Percentiles rank a stretch among this genome's conserved stretches.
phyloP scores from a whole-genome alignment of 768 basidiomycete genomes.

The Suillus clintonianus region DNA sequence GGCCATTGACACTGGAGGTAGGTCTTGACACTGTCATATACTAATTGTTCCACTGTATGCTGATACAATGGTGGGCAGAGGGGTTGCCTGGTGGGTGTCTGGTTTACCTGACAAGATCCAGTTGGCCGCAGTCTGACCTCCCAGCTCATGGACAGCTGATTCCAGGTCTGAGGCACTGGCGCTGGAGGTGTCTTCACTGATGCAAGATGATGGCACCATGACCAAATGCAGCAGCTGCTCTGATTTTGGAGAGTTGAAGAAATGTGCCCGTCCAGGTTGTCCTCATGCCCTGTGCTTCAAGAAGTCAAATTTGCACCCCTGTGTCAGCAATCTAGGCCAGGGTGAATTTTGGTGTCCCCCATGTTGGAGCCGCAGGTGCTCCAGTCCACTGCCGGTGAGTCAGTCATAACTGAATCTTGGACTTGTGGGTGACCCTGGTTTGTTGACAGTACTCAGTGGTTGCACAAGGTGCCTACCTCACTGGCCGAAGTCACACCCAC shows the following conservation, averaged over 20 bases:
- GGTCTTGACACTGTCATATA: background rate
- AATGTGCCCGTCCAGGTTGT: background rate
- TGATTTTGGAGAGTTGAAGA: background rate
- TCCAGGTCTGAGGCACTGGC: background rate
- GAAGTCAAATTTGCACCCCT: background rate
- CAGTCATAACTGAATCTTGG: background rate
- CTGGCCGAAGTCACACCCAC: background rate
- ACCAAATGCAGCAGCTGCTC: background rate
- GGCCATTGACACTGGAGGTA: background rate
- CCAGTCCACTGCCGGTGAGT: background rate
- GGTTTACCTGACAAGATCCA: background rate
- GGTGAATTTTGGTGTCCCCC: background rate
- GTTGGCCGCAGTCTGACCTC: background rate
- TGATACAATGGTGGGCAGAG: background rate
- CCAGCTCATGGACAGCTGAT: background rate
- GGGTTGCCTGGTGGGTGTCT: background rate
- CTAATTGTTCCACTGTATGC: background rate
- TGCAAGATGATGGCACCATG: background rate
- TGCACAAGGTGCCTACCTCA: background rate
- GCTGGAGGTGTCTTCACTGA: background rate
- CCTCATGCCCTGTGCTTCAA: background rate
- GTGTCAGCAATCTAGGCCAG: background rate
- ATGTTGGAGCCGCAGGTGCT: background rate
- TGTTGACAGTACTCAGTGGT: background rate
- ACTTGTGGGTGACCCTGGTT: background rate